These are phyloP conservation scores for Candida anglica DNA, from an alignment of 805 yeast species.

Conservation along the genomic window DNA sequence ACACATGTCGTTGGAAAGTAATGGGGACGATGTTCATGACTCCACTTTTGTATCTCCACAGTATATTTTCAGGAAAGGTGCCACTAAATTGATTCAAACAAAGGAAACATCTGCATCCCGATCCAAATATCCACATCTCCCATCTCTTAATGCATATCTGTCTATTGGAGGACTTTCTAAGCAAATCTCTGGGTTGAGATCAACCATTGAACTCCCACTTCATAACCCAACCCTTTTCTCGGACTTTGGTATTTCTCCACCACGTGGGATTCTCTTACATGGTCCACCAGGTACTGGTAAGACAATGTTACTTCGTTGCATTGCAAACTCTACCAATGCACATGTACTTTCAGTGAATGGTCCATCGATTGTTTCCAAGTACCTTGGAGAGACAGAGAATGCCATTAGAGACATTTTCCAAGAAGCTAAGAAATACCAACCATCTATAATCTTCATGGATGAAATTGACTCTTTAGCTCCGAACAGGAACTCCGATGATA, in stretches of 20 bases:
- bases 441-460: constrained; percentile 84
- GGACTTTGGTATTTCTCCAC: constrained; percentile 87
- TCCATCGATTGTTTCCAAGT: constrained; percentile 87
- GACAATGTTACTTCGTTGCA: constrained; percentile 78
- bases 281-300: constrained; percentile 99
- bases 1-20: constrained; percentile 26
- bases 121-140: constrained; percentile 40
- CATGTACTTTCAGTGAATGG: constrained; percentile 87
- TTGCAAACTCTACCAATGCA: constrained; percentile 62
- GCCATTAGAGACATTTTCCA: constrained; percentile 75
- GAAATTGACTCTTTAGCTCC: constrained; percentile 94
- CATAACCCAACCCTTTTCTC: constrained; percentile 72
- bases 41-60: constrained; percentile 41
- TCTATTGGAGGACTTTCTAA: constrained; percentile 74
- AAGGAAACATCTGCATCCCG: constrained; percentile 12
- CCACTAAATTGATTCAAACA: constrained; percentile 8
- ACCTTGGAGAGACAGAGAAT: constrained; percentile 90
- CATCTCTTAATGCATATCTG: constrained; percentile 41
- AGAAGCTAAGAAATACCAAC: constrained; percentile 85
- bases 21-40: constrained; percentile 6
- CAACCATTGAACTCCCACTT: constrained; percentile 77
- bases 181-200: constrained; percentile 57
- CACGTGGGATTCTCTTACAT: constrained; percentile 87
- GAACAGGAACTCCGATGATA: constrained; percentile 73
- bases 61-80: constrained; percentile 33